Conservation (phyloP, 2,329 filamentous ascomycete genomes). For the Aspergillus intermedius region DNA sequence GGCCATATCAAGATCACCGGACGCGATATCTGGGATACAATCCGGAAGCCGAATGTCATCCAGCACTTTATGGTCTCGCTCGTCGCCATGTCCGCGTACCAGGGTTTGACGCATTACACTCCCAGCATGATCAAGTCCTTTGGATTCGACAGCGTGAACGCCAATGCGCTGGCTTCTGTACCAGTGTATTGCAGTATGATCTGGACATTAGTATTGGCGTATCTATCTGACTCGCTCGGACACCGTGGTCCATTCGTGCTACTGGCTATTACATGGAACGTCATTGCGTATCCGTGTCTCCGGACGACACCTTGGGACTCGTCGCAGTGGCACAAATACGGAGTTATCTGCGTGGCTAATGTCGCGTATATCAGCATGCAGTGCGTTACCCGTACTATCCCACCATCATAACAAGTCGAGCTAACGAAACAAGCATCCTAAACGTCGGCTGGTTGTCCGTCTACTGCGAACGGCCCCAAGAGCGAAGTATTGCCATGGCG, state of each 20-base stretch:
- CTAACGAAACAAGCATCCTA: slow-evolving; percentile 28
- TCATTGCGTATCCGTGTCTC: slow-evolving; percentile 34
- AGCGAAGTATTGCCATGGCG: slow-evolving; percentile 56
- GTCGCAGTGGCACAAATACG: slow-evolving; percentile 24
- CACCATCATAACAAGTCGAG: neutral
- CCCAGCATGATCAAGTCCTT: slow-evolving; percentile 50
- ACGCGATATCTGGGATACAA: slow-evolving; percentile 29
- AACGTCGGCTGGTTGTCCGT: slow-evolving; percentile 58
- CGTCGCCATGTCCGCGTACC: slow-evolving; percentile 43
- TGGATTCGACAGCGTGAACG: slow-evolving; percentile 44
- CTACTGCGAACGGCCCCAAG: slow-evolving; percentile 50
- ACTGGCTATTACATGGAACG: slow-evolving; percentile 30
- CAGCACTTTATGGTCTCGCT: slow-evolving; percentile 47
- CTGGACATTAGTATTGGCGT: slow-evolving; percentile 20
- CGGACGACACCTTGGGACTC: slow-evolving; percentile 18
- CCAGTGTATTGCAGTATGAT: slow-evolving; percentile 32
- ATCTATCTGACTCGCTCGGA: slow-evolving; percentile 22
- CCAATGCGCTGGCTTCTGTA: slow-evolving; percentile 52
- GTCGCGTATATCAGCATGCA: slow-evolving; percentile 32
- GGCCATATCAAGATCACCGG: slow-evolving; percentile 33
- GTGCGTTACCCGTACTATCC: slow-evolving; percentile 14
- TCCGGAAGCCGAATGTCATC: slow-evolving; percentile 48
- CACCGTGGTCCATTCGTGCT: slow-evolving; percentile 32
- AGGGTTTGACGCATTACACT: slow-evolving; percentile 47
- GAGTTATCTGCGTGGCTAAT: slow-evolving; percentile 22